Evolutionary conservation across 208 protist genomes (phyloP).

Genomic region (Lotmaria passim): DNA sequence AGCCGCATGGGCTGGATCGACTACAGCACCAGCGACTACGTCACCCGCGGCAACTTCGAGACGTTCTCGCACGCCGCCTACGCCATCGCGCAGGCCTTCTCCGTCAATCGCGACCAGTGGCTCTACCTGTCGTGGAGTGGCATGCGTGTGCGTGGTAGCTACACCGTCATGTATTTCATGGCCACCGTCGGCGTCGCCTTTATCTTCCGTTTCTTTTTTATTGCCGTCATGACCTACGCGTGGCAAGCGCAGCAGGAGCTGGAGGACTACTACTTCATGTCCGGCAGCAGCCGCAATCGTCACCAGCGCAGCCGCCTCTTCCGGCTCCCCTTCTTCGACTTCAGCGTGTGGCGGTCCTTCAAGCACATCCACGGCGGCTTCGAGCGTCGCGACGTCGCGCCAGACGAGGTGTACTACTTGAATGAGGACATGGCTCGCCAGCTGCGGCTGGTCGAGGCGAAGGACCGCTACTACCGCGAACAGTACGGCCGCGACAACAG

Average conservation of each 20-base stretch:
- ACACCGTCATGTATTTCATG: conserved; percentile 91
- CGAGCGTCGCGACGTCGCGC: conserved; percentile 83
- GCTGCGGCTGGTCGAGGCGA: conserved; percentile 80
- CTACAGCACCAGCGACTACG: conserved; percentile 41
- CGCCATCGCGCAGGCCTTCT: conserved; percentile 89
- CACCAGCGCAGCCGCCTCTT: conserved; percentile 25
- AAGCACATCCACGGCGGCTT: conserved; percentile 93
- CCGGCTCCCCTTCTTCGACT: conserved; percentile 88
- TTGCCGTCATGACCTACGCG: conserved; percentile 83
- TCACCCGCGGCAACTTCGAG: conserved; percentile 75
- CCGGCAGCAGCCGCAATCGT: conserved; percentile 35
- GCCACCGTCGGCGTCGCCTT: conserved; percentile 72
- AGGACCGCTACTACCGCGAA: conserved; percentile 63
- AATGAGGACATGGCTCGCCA: conserved; percentile 88
- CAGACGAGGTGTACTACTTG: conserved; percentile 89
- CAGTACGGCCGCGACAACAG: conserved; percentile 32
- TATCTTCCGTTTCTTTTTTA: conserved; percentile 89
- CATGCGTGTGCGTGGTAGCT: conserved; percentile 78
- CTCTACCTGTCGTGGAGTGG: conserved; percentile 86
- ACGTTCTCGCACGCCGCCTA: conserved; percentile 83
- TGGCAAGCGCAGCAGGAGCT: conserved; percentile 83
- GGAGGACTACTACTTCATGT: conserved; percentile 61
- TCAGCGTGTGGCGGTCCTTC: conserved; percentile 91
- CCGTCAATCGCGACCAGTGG: conserved; percentile 85
- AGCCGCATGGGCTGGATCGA: conserved; percentile 67